Percentiles rank a stretch among this genome's conserved stretches.
Evolutionary conservation across 176 grass and related monocot genomes (phyloP).

Genomic region (Luzula sylvatica): DNA sequence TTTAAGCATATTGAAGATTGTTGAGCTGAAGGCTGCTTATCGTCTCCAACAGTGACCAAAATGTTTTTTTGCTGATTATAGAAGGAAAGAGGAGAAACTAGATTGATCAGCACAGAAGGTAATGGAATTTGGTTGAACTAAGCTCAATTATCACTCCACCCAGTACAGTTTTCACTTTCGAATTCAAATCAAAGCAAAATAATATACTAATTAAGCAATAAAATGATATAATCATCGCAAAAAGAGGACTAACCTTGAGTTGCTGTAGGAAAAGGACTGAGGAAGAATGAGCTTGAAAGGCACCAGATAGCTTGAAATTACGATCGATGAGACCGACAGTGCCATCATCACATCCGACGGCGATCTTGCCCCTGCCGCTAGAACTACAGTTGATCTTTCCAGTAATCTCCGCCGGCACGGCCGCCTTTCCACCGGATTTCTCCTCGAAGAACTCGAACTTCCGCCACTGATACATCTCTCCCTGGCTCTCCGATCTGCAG

Average conservation of each 20-base stretch:
- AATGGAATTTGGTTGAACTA: neutral
- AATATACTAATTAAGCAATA: neutral
- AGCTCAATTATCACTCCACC: neutral
- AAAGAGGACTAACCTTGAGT: constrained; percentile 53
- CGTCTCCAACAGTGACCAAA: constrained; percentile 77
- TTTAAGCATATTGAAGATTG: constrained; percentile 71
- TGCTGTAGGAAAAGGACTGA: constrained; percentile 81
- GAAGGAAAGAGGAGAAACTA: neutral
- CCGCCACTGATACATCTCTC: constrained; percentile 65
- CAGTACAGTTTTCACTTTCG: neutral
- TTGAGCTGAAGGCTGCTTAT: constrained; percentile 66
- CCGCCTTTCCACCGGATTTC: constrained; percentile 46
- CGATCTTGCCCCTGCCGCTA: constrained; percentile 58
- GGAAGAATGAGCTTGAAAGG: constrained; percentile 55
- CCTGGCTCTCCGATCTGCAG: constrained; percentile 3
- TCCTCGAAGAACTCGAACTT: constrained; percentile 97
- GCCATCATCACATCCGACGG: constrained; percentile 76
- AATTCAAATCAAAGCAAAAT: neutral
- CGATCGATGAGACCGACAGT: constrained; percentile 66
- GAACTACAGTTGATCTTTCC: constrained; percentile 64
- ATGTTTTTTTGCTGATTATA: constrained; percentile 76
- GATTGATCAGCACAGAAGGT: too few species aligned
- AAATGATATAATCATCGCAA: neutral
- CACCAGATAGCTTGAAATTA: constrained; percentile 53
- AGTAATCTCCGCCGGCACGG: constrained; percentile 40